Conservation (phyloP, 2,329 filamentous ascomycete genomes). For the Hypomyces perniciosus region DNA sequence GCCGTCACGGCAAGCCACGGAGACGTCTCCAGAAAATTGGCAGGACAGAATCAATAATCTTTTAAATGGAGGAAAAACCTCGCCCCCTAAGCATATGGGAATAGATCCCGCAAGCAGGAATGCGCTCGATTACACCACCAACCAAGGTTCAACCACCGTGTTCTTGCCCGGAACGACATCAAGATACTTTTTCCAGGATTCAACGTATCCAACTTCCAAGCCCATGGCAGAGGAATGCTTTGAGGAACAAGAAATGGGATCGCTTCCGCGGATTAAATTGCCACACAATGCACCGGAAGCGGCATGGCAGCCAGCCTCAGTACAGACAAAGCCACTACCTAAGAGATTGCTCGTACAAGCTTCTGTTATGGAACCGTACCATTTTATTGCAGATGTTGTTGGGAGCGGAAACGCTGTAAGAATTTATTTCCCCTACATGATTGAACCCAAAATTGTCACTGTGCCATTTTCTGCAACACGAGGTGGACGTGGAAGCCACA, state of each 20-base stretch:
- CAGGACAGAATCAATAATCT: constrained; percentile 80
- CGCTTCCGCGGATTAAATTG: constrained; percentile 64
- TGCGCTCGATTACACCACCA: constrained; percentile 51
- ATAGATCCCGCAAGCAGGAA: constrained; percentile 64
- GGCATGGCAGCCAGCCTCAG: constrained; percentile 55
- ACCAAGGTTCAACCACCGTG: constrained; percentile 57
- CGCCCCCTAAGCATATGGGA: constrained; percentile 51
- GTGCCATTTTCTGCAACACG: constrained; percentile 31
- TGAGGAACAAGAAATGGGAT: constrained; percentile 74
- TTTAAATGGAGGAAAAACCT: constrained; percentile 61
- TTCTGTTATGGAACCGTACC: constrained; percentile 29
- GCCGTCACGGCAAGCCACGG: constrained; percentile 20
- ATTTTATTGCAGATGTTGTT: constrained; percentile 27
- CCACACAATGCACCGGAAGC: constrained; percentile 56
- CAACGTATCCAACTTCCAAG: constrained; percentile 50
- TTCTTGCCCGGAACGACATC: constrained; percentile 47
- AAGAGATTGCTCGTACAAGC: constrained; percentile 42
- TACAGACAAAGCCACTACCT: constrained; percentile 49
- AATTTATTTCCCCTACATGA: constrained; percentile 38
- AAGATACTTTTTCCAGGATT: constrained; percentile 28
- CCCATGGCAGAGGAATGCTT: constrained; percentile 75
- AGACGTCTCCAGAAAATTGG: constrained; percentile 51
- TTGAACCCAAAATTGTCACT: constrained; percentile 31
- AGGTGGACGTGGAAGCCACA: constrained; percentile 23
- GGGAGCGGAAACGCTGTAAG: constrained; percentile 32